Evolutionary conservation across 2,329 filamentous ascomycete species (phyloP), one percentile per base, ranked within the genome.

Genomic region (Metarhizium anisopliae): DNA sequence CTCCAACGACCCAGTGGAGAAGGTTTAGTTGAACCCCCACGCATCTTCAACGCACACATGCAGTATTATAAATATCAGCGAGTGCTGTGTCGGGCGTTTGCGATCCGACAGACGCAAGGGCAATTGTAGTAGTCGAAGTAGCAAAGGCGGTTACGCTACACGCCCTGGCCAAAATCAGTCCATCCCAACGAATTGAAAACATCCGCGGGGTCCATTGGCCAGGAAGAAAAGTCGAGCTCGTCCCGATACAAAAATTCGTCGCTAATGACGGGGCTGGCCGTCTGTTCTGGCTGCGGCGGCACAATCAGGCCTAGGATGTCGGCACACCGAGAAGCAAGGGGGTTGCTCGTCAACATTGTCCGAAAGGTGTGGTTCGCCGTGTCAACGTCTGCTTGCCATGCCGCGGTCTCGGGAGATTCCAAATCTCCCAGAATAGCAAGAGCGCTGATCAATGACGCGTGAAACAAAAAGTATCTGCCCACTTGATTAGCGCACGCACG

Each of bases 391-490:
- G 53, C 56, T 35, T 66, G 63, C 67, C 66, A 69, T 11, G 53
- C 47, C 3, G 63, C 52, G 8, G 64, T 47, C 16, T 67, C 59
- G 6, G 60, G 61, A 3, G 65, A 65, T 40, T 63, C 61, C 3
- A 58, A 29, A 45, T 67, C 64, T 11, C 65, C 66, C 3, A 66
- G 54, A 13, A 67, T 64, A 8, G 64, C 64, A 32, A 69, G 60
- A 5, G 61, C 61, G 13, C 64, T 62, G 50, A 68, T 62, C 1
- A 69, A 63, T 36, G 65, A 66, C 1, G 67, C 66, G 53, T 69
- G 67, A 50, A 69, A 68, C 4, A 68, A 58, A 47, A 67, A 69
- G 59, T 54, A 54, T 36, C 52, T 54, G 62, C 4, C 2, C 11
- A 11, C 64, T 65, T 29, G 2, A 43, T 16, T 14, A 8, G 14